Percentiles rank a stretch among this genome's conserved stretches.
phyloP scores from a whole-genome alignment of 768 basidiomycete genomes.

The Amanita inopinata region DNA sequence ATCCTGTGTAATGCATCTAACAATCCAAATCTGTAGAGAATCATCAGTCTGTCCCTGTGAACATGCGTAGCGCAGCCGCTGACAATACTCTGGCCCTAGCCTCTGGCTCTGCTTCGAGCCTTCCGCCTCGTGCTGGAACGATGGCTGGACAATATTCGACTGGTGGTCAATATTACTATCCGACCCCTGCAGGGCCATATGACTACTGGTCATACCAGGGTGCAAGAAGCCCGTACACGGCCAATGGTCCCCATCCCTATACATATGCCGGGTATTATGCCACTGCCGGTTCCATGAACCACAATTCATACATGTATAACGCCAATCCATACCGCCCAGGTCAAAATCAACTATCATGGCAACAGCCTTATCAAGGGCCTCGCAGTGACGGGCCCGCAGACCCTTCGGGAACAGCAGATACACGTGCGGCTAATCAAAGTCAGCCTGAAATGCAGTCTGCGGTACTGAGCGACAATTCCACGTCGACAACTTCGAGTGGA shows the following conservation, averaged over 20 bases:
- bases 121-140: background rate
- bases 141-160: slow-evolving; percentile 13
- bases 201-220: slow-evolving; percentile 28
- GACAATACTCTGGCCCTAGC: slow-evolving; percentile 12
- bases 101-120: slow-evolving; percentile 7
- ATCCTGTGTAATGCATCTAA: slow-evolving; percentile 6
- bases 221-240: background rate
- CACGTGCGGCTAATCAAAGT: background rate
- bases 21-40: slow-evolving; percentile 7
- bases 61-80: slow-evolving; percentile 4
- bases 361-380: slow-evolving; percentile 16
- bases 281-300: slow-evolving; percentile 11
- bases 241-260: slow-evolving; percentile 17
- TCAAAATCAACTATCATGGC: slow-evolving; percentile 14
- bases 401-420: slow-evolving; percentile 6
- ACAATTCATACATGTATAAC: slow-evolving; percentile 10
- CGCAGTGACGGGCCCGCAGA: background rate
- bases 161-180: slow-evolving; percentile 11
- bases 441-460: background rate
- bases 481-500: background rate
- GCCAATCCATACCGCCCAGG: slow-evolving; percentile 9
- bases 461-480: background rate
- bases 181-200: slow-evolving; percentile 19
- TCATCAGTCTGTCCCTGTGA: slow-evolving; percentile 8
- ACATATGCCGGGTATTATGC: slow-evolving; percentile 14